Base-by-base conservation (phyloP, 2,329 filamentous ascomycete species). In the Myriosclerotinia duriaeana region DNA sequence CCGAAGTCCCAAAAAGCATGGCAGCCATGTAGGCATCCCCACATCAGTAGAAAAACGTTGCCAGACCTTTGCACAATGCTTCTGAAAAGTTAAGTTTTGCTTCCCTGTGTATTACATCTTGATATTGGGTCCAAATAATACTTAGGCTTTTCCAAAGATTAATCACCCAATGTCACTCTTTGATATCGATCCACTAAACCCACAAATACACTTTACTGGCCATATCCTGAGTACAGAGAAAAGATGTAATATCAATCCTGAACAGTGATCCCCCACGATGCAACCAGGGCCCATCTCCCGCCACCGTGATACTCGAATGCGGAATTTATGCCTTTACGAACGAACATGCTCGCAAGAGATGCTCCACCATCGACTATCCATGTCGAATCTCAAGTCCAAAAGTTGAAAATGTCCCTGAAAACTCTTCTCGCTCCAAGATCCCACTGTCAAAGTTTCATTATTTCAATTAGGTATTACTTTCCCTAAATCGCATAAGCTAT, bases 191-290 rank as follows among this genome's bases (percentile, higher is more conserved):
- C 20, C 53, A 55, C 12, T 22, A 20, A 26, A 22, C 14, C 34
- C 58, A 60, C 30, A 60, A 48, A 17, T 22, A 22, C 9, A 53
- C 48, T 38, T 15, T 60, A 20, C 30, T 38, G 26, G 34, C 12
- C 26, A 17, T 38, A 20, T 60, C 2, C 26, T 15, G 26, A n/a
- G 5, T 22, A 7, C 34, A 38, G n/a, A 30, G 34, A 38, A 34
- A 5, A 50, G 14, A 7, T 15, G 36, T 26, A 26, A 61, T 38
- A 11, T 50, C 34, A 61, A 50, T 61, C n/a, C 34, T 26, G 14
- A 38, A 26, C 44, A 61, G 44, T 36, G 58, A 61, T 61, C 44
- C 58, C 58, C 58, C 58, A 34, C 58, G 58, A 52, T 61, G 8
- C 58, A 61, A 30, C 44, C 44, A 50, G 44, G 44, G 12, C 58